Evolutionary conservation across 2,329 filamentous ascomycete species (phyloP).

Genomic region (Sclerotiophoma versabilis): DNA sequence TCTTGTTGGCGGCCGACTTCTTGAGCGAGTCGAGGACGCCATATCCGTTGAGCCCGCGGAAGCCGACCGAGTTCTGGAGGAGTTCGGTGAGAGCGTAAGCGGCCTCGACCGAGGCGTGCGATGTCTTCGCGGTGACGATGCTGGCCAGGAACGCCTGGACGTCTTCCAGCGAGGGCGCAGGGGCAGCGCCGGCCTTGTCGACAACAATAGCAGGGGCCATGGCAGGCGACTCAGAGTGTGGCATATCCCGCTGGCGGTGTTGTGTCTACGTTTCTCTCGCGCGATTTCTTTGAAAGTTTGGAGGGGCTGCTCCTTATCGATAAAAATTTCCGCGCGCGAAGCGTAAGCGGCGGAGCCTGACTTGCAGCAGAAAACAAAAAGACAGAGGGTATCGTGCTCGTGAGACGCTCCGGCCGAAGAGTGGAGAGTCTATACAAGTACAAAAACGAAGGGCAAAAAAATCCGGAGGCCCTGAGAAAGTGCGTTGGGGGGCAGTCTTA

Average conservation of each 20-base stretch:
- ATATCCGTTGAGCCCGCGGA: constrained; percentile 67
- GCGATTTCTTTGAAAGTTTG: constrained; percentile 35
- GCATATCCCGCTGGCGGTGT: constrained; percentile 49
- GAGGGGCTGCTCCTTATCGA: constrained; percentile 44
- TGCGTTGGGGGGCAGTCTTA: constrained; percentile 8
- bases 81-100: constrained; percentile 70
- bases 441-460: constrained; percentile 26
- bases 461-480: constrained; percentile 10
- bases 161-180: constrained; percentile 56
- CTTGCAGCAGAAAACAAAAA: constrained; percentile 8
- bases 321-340: constrained; percentile 28
- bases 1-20: constrained; percentile 91
- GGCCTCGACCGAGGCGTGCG: constrained; percentile 65
- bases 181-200: constrained; percentile 52
- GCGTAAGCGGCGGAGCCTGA: constrained; percentile 17
- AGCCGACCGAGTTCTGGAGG: constrained; percentile 70
- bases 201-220: constrained; percentile 57
- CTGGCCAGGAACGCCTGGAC: constrained; percentile 52
- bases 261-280: constrained; percentile 14
- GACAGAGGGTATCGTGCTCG: constrained; percentile 31
- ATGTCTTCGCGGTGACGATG: constrained; percentile 60
- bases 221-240: constrained; percentile 59
- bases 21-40: constrained; percentile 68
- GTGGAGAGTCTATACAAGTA: constrained; percentile 42
- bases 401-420: constrained; percentile 36